Evolutionary conservation across 805 yeast genomes (phyloP), one percentile per base, ranked within the genome.

Genomic region (Grigorovia yakushimaensis): DNA sequence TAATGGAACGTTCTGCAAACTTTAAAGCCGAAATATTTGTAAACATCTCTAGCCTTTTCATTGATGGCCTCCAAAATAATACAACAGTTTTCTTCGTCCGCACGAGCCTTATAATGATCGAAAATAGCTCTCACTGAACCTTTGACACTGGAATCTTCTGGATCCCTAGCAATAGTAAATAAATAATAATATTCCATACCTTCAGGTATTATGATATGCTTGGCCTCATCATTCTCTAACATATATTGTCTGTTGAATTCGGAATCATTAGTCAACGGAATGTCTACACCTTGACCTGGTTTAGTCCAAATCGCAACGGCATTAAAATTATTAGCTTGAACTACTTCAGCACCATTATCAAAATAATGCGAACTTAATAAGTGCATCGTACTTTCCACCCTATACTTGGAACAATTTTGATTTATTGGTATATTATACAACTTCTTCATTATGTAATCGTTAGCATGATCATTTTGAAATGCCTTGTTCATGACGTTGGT

Each of bases 21-120:
- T 38, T 55, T 54, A 49, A 62, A 65, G 6, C 68, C 69, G 43
- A 62, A 64, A 41, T 64, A 62, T 49, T 64, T 65, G 43, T 65
- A 65, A 19, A 65, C 65, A 8, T 54, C 48, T 33, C 49, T 62
- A 18, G 68, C 66, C 43, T 57, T 58, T 27, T 61, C 65, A 27
- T 53, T 49, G 33, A 65, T 65, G 8, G 66, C 65, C 46, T 65
- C 69, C 36, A 65, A 49, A 15, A 61, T 61, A 36, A 64, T 49
- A 10, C 68, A 67, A 39, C 55, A 52, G 33, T 58, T 54, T 18
- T 55, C 60, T 10, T 45, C 46, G 41, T 65, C 67, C 2, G 69
- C 68, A 42, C 54, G 54, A 19, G 46, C 45, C 42, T 58, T 62
- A 50, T 58, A 61, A 23, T 54, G 49, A n/a, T 58, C 55, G 40